Evolutionary conservation across 352 stramenopile species (phyloP).

Genomic region (Peronosclerospora sorghi): DNA sequence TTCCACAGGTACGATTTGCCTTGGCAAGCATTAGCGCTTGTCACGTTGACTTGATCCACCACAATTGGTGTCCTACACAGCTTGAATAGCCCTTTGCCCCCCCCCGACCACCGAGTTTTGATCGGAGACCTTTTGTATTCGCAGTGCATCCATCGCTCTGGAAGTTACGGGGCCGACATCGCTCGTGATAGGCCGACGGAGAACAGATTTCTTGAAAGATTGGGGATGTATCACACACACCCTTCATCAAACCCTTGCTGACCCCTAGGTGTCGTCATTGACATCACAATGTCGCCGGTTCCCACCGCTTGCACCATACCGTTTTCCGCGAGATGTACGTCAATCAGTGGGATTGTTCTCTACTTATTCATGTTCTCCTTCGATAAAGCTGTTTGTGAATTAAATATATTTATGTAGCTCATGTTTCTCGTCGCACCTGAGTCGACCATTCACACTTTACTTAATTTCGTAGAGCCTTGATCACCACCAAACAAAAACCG

Average conservation of each 20-base stretch:
- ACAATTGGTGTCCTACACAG: neutral
- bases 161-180: neutral
- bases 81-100: neutral
- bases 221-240: neutral
- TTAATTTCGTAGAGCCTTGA: constrained; percentile 3
- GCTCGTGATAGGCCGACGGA: neutral
- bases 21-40: neutral
- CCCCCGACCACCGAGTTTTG: neutral
- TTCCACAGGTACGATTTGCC: neutral
- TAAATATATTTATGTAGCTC: neutral
- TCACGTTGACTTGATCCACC: neutral
- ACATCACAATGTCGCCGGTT: neutral
- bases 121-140: neutral
- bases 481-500: neutral
- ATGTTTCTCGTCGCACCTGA: constrained; percentile 7
- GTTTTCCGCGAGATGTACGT: neutral
- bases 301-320: neutral
- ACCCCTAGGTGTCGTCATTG: neutral
- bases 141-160: neutral
- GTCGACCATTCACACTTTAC: constrained; percentile 2
- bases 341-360: no score
- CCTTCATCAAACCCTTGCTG: no score
- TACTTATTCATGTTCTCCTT: no score
- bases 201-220: neutral
- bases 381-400: no score